Conservation (phyloP, 805 yeast genomes). For the Wickerhamomyces strasburgensis region DNA sequence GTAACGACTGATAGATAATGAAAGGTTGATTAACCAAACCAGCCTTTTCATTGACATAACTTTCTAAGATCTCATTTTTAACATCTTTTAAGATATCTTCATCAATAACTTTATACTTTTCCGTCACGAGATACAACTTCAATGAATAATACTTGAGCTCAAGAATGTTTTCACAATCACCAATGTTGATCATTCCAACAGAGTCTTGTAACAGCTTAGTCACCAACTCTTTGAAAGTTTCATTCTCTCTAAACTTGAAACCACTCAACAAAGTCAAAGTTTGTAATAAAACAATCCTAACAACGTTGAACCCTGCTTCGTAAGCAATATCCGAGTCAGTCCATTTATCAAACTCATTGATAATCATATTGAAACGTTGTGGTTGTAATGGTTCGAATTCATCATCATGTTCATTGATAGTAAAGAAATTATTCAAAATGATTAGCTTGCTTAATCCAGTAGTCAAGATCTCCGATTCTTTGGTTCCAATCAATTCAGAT, state of each 20-base stretch:
- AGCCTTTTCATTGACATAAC: slow-evolving; percentile 28
- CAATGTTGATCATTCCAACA: slow-evolving; percentile 36
- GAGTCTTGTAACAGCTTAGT: slow-evolving; percentile 38
- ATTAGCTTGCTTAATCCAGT: slow-evolving; percentile 44
- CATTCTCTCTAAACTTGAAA: slow-evolving; percentile 23
- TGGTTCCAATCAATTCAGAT: slow-evolving; percentile 59
- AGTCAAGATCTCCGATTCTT: slow-evolving; percentile 34
- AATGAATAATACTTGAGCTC: slow-evolving; percentile 46
- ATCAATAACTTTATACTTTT: slow-evolving; percentile 21
- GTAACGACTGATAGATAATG: slow-evolving; percentile 32
- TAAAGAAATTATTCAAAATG: slow-evolving; percentile 40
- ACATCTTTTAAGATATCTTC: slow-evolving; percentile 33
- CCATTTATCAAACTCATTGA: slow-evolving; percentile 52
- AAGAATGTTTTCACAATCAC: slow-evolving; percentile 28
- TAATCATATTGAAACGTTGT: slow-evolving; percentile 60
- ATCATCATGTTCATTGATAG: slow-evolving; percentile 21
- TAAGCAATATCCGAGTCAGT: slow-evolving; percentile 57
- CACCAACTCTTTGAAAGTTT: slow-evolving; percentile 35
- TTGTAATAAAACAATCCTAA: slow-evolving; percentile 38
- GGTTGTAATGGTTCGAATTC: slow-evolving; percentile 49
- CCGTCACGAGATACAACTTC: slow-evolving; percentile 34
- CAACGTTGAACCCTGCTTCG: slow-evolving; percentile 45
- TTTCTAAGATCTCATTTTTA: slow-evolving; percentile 36
- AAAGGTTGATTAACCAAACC: slow-evolving; percentile 27
- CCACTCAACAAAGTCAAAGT: slow-evolving; percentile 41